Evolutionary conservation across 768 basidiomycete genomes (phyloP).

Genomic region (Suillus ampliporus): DNA sequence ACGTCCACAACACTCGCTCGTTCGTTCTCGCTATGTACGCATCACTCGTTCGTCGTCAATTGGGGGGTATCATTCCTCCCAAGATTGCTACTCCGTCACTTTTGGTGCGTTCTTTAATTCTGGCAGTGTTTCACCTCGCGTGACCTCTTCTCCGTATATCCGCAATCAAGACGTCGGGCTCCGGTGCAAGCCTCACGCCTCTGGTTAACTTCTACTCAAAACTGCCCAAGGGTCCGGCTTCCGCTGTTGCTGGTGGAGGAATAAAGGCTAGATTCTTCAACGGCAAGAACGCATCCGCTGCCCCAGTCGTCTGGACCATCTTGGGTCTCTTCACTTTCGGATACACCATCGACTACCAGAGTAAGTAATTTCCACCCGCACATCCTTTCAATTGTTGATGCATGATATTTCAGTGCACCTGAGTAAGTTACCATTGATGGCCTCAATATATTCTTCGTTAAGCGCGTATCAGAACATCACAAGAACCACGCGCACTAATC

Average conservation of each 20-base stretch:
- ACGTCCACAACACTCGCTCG: not conserved
- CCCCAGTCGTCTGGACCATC: constrained; percentile 68
- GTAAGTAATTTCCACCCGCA: constrained; percentile 52
- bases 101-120: constrained; percentile 55
- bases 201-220: constrained; percentile 97
- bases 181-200: constrained; percentile 78
- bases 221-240: constrained; percentile 86
- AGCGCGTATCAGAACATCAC: constrained; percentile 69
- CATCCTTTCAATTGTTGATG: constrained; percentile 15
- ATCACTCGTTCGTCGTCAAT: constrained; percentile 83
- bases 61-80: constrained; percentile 87
- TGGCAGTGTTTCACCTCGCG: not conserved
- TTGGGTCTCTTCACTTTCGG: constrained; percentile 74
- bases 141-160: constrained; percentile 17
- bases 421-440: constrained; percentile 56
- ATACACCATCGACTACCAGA: constrained; percentile 90
- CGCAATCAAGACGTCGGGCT: constrained; percentile 69
- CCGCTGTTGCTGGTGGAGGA: constrained; percentile 70
- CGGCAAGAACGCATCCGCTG: constrained; percentile 84
- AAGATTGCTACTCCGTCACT: constrained; percentile 93
- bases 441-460: constrained; percentile 20
- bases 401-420: constrained; percentile 66
- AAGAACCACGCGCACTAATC: constrained; percentile 86
- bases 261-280: constrained; percentile 84
- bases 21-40: constrained; percentile 67